Evolutionary conservation across 2,329 filamentous ascomycete genomes (phyloP).

Genomic region (Triangularia setosa): DNA sequence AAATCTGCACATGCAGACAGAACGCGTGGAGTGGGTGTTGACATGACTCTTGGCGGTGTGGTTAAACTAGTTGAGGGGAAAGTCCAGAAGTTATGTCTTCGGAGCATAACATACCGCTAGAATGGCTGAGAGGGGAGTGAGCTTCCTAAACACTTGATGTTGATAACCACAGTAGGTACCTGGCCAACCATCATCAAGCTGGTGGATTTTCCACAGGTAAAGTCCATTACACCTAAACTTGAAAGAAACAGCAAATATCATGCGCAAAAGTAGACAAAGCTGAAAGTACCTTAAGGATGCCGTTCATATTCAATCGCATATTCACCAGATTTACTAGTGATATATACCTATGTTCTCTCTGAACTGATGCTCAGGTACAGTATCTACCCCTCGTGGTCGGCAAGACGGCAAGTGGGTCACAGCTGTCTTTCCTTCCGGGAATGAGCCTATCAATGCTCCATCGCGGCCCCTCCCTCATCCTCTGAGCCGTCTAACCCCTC

Average conservation of each 20-base stretch:
- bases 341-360: too few relatives aligned
- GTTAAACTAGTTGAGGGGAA: neutral
- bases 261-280: neutral
- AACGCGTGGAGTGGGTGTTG: neutral
- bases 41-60: neutral
- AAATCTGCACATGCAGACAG: neutral
- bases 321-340: too few relatives aligned
- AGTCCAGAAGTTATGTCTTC: neutral
- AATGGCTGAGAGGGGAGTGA: too few relatives aligned
- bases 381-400: too few relatives aligned
- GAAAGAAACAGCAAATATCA: too few relatives aligned
- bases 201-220: too few relatives aligned
- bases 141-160: too few relatives aligned
- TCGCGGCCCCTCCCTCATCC: neutral
- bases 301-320: too few relatives aligned
- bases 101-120: neutral
- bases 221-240: too few relatives aligned
- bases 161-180: too few relatives aligned
- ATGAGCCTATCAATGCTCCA: neutral
- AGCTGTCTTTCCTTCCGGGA: neutral
- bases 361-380: neutral
- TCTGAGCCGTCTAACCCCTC: neutral
- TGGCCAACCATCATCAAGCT: too few relatives aligned
- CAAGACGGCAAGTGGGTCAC: neutral
- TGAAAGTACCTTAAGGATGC: too few relatives aligned